Conservation (phyloP, 164 flowering plant genomes). For the Tetracentron sinense region DNA sequence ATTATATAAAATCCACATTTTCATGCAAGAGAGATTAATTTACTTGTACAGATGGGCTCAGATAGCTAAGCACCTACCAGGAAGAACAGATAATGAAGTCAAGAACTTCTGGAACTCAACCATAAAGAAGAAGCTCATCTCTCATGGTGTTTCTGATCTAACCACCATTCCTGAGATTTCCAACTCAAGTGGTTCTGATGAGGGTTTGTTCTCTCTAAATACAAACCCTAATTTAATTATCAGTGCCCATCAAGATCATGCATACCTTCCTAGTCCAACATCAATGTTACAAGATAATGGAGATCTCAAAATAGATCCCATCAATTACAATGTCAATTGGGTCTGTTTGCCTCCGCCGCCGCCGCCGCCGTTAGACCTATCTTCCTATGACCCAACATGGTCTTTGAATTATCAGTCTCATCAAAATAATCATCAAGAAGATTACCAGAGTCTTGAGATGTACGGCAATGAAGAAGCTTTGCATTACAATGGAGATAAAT, state of each 20-base stretch:
- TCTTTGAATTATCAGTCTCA: slow-evolving; percentile 14
- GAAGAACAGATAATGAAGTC: slow-evolving; percentile 94
- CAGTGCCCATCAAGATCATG: slow-evolving; percentile 26
- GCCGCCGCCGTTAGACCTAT: slow-evolving; percentile 7
- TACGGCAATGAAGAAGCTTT: slow-evolving; percentile 4
- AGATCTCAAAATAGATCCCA: slow-evolving; percentile 15
- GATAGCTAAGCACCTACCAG: slow-evolving; percentile 81
- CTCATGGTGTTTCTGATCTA: slow-evolving; percentile 24
- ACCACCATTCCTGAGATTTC: slow-evolving; percentile 16
- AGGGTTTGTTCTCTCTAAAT: slow-evolving; percentile 16
- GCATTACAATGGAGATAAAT: background rate
- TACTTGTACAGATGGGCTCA: slow-evolving; percentile 72
- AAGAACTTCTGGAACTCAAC: slow-evolving; percentile 95
- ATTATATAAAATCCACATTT: background rate
- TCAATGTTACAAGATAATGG: slow-evolving; percentile 20
- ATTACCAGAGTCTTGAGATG: background rate
- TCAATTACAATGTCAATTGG: slow-evolving; percentile 14
- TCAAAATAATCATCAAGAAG: slow-evolving; percentile 2
- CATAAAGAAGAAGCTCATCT: slow-evolving; percentile 69
- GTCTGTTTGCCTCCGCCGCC: slow-evolving; percentile 12
- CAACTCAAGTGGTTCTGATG: slow-evolving; percentile 15
- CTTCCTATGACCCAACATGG: slow-evolving; percentile 24
- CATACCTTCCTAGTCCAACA: slow-evolving; percentile 18
- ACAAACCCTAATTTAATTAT: slow-evolving; percentile 29
- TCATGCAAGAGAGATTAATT: background rate